Base-by-base conservation (phyloP, 306 rosid species). In the Hylodesmum podocarpum region DNA sequence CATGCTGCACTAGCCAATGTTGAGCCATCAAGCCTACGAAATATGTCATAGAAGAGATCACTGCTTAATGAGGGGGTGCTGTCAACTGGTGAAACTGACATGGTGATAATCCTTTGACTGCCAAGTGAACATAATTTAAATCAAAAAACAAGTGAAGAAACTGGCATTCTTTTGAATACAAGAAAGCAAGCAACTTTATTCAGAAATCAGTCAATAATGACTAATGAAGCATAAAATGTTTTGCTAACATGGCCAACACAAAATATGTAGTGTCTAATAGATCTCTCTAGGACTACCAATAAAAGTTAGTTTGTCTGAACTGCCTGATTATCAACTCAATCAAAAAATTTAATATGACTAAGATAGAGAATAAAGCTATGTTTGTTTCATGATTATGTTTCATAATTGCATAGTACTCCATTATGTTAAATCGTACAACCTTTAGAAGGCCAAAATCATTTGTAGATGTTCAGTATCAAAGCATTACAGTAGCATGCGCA, bases 1-100 rank as follows among this genome's bases (percentile, higher is more conserved):
- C 96, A 91, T 21, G 96, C 91, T 19, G 94, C 97, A 62, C 86
- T 89, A 22, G 91, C 97, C 87, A 91, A 81, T 21, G 90, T 86
- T 24, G 88, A 80, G 47, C 97, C 97, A 78, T 91, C 97, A 65
- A 91, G 92, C 65, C 97, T 87, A 43, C 85, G 82, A 57, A 91
- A 75, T 83, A 91, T 86, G 65, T 91, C 91, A 21, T 89, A 91
- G 89, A 84, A 91, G 79, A 91, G 82, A 78, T 91, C 97, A 12
- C 89, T 84, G 79, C 81, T 91, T 81, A 91, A 80, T 3, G 97
- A 79, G 41, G 88, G 81, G 82, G 86, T 81, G 28, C 78, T 81
- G 66, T 85, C 88, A 15, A 70, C 80, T n/a, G 79, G 82, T 75
- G 89, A 84, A 67, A 85, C 80, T 46, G 89, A 50, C 81, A 72